Base-by-base conservation (phyloP, 208 protist species). In the Angomonas ambiguus region DNA sequence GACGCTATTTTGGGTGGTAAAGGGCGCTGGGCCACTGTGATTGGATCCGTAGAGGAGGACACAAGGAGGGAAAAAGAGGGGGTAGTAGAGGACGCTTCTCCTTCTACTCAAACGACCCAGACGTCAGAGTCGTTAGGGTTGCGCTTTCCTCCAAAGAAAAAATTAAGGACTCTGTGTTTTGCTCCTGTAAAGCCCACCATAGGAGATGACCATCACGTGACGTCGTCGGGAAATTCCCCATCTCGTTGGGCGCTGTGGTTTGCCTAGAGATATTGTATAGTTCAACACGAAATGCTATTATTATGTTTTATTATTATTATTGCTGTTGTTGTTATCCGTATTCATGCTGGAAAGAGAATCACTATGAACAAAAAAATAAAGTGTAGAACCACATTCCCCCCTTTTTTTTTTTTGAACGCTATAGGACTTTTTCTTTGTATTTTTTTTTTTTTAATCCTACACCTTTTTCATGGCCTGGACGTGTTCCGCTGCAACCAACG, bases 401-500 rank as follows among this genome's bases (percentile, higher is more conserved):
- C 16, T 62, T 69, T 38, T 65, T 30, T 51, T 34, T 51, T 66
- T 62, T 30, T 74, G 53, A 0, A 57, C 24, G 64, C 51, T 49
- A 74, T 69, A 33, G 56, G 64, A 3, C 65, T 72, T 8, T 18
- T 25, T 13, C 64, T 18, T 22, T 58, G 13, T n/a, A 27, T 4
- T 51, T 45, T n/a, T 30, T 20, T 38, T 13, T 33, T 57, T 51
- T 2, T 18, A n/a, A 28, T 10, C 28, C 51, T 45, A 2, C 27
- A 51, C 28, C 3, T 11, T 27, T 25, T 34, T 31, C n/a, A 95
- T 95, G 89, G 79, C 89, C 41, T 95, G 86, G 86, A 75, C 56
- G 27, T 93, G 89, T 72, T 92, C 86, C 8, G 79, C 75, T 6
- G 62, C 62, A 34, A 91, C 78, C 2, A 95, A 97, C 61, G 74